Percentiles rank a stretch among this genome's conserved stretches.
These are phyloP conservation scores for Diplodia mutila DNA, from an alignment of 2,329 filamentous ascomycete species.

Conservation along the genomic window DNA sequence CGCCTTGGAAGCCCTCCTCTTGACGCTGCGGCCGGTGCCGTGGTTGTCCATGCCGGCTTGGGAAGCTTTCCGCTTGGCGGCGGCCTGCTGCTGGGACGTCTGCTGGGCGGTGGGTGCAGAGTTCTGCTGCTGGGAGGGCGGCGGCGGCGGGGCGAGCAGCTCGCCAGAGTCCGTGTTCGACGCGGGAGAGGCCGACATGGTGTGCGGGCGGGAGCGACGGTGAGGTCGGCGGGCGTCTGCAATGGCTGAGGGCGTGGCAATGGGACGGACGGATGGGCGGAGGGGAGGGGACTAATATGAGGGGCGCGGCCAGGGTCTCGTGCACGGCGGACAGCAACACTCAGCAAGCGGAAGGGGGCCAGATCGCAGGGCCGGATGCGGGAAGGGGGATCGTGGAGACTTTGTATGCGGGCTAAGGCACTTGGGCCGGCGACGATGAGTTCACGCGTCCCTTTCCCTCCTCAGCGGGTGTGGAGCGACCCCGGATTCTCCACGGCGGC, in stretches of 20 bases:
- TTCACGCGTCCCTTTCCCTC: slow-evolving; percentile 23
- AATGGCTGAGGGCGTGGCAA: background rate
- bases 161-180: slow-evolving; percentile 18
- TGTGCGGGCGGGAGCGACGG: slow-evolving; percentile 1
- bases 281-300: background rate
- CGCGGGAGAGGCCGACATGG: slow-evolving; percentile 26
- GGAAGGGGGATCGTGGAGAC: slow-evolving; percentile 25
- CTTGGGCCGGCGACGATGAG: slow-evolving; percentile 4
- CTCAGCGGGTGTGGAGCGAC: slow-evolving; percentile 20
- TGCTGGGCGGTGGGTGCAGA: background rate
- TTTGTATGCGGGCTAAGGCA: slow-evolving; percentile 22
- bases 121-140: background rate
- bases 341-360: background rate
- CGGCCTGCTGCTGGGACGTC: slow-evolving; percentile 13
- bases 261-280: background rate
- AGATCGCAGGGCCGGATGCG: slow-evolving; percentile 24
- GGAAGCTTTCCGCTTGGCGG: slow-evolving; percentile 62
- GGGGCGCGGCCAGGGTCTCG: slow-evolving; percentile 14
- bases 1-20: slow-evolving; percentile 86
- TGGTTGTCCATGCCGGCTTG: slow-evolving; percentile 58
- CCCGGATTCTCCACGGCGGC: slow-evolving; percentile 25
- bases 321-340: background rate
- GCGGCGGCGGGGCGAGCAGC: background rate
- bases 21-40: slow-evolving; percentile 61
- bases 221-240: background rate